These are phyloP conservation scores for Fusarium nodosum DNA, from an alignment of 2,329 filamentous ascomycete genomes.

Conservation along the genomic window DNA sequence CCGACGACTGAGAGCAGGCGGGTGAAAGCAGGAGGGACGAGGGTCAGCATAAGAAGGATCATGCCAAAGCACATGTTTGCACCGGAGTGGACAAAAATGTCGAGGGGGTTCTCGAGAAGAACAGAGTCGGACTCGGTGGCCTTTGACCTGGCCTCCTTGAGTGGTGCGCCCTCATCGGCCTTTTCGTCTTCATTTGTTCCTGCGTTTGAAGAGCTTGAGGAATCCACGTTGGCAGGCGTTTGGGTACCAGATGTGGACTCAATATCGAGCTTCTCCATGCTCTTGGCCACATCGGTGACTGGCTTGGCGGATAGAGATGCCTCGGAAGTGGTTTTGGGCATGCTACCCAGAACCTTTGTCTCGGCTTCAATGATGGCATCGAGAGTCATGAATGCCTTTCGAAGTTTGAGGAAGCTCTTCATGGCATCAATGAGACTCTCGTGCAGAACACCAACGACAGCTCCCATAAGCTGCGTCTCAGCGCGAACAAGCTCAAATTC, in stretches of 20 bases:
- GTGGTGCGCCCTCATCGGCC: constrained; percentile 43
- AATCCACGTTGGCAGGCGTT: constrained; percentile 56
- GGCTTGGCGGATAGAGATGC: constrained; percentile 20
- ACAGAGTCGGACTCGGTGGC: constrained; percentile 69
- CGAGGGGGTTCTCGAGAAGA: constrained; percentile 79
- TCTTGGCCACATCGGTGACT: constrained; percentile 47
- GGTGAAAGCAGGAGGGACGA: constrained; percentile 92
- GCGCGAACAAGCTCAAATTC: constrained; percentile 89
- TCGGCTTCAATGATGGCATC: constrained; percentile 84
- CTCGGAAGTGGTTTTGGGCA: constrained; percentile 15
- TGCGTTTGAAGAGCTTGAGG: constrained; percentile 37
- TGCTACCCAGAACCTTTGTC: constrained; percentile 59
- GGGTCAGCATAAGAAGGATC: constrained; percentile 86
- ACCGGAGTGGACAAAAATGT: constrained; percentile 90
- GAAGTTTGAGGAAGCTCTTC: constrained; percentile 91
- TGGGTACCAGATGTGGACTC: constrained; percentile 56
- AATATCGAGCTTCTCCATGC: constrained; percentile 54
- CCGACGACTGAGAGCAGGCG: constrained; percentile 89
- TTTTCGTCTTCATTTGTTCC: constrained; percentile 35
- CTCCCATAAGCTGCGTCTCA: constrained; percentile 89
- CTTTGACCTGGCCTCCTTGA: constrained; percentile 46
- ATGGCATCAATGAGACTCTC: constrained; percentile 93
- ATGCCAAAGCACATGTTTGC: constrained; percentile 91
- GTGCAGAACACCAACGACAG: constrained; percentile 88
- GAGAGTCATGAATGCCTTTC: constrained; percentile 88